Evolutionary conservation across 176 grass and related monocot genomes (phyloP).

Genomic region (Areca catechu): DNA sequence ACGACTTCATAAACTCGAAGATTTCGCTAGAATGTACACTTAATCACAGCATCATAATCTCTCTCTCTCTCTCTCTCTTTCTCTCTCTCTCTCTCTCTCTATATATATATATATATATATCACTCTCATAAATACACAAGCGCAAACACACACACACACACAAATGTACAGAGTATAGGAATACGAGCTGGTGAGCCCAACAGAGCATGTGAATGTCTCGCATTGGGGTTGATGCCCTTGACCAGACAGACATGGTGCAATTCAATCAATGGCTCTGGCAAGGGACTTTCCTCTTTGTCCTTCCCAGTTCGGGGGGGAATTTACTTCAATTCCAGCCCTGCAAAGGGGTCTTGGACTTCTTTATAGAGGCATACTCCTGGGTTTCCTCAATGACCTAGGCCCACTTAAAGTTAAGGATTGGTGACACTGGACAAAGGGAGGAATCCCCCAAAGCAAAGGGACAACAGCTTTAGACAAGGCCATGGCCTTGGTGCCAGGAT

Average conservation of each 20-base stretch:
- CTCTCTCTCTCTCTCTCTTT: constrained; percentile 8
- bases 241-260: neutral
- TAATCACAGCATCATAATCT: constrained; percentile 26
- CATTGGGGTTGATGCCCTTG: neutral
- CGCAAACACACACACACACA: too few species aligned
- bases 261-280: neutral
- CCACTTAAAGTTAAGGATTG: neutral
- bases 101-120: too few species aligned
- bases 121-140: neutral
- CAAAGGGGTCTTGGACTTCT: too few species aligned
- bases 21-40: constrained; percentile 39
- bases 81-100: constrained; percentile 20
- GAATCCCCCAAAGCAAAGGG: constrained; percentile 7
- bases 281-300: constrained; percentile 1
- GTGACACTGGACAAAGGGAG: neutral
- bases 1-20: too few species aligned
- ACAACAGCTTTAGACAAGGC: neutral
- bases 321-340: too few species aligned
- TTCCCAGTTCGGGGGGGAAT: too few species aligned
- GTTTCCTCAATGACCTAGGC: neutral
- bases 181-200: neutral
- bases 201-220: neutral
- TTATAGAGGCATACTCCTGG: too few species aligned
- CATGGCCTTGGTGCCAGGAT: too few species aligned
- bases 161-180: too few species aligned